phyloP scores from a whole-genome alignment of 2,329 filamentous ascomycete species.

The Sclerotinia glacialis region DNA sequence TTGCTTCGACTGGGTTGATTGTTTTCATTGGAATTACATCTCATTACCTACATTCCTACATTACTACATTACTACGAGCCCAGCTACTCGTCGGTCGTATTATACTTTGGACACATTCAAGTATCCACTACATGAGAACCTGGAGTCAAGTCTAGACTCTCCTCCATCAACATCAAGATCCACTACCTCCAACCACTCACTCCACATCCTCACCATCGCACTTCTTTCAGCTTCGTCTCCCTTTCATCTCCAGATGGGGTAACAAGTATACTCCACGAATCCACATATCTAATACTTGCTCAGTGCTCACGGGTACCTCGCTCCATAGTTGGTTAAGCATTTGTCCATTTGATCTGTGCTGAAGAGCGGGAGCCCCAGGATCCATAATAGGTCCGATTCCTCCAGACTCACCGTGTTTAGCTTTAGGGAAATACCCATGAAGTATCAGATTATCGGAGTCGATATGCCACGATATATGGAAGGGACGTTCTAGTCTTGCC shows the following conservation, averaged over 20 bases:
- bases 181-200: neutral
- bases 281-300: neutral
- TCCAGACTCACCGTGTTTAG: neutral
- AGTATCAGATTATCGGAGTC: neutral
- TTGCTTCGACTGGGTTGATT: neutral
- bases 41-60: neutral
- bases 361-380: neutral
- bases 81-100: neutral
- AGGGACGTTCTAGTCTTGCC: neutral
- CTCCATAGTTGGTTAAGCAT: neutral
- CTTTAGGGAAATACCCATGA: neutral
- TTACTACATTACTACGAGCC: neutral
- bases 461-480: neutral
- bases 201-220: neutral
- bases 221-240: neutral
- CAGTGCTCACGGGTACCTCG: neutral
- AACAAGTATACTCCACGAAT: neutral
- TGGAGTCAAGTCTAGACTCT: neutral
- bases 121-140: neutral
- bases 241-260: neutral
- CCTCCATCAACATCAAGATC: neutral
- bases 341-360: neutral
- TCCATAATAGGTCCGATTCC: constrained; percentile 5
- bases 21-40: neutral
- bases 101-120: neutral